Percentiles rank a stretch among this genome's conserved stretches.
These are phyloP conservation scores for Boletus patriciae DNA, from an alignment of 768 basidiomycete species.

Conservation along the genomic window DNA sequence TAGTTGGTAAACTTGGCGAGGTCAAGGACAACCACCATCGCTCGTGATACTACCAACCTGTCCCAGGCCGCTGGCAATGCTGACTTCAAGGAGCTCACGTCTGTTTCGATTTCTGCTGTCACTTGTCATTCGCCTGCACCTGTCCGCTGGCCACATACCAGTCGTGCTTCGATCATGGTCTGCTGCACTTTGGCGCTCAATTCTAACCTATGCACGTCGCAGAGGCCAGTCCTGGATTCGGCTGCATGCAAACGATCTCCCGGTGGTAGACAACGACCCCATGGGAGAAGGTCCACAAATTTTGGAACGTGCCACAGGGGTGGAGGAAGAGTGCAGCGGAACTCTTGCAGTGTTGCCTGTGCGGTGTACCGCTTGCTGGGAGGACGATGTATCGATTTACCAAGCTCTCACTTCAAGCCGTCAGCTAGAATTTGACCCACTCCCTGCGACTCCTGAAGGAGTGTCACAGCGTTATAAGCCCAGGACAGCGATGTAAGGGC, in stretches of 20 bases:
- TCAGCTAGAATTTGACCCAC: background rate
- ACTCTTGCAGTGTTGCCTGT: constrained; percentile 12
- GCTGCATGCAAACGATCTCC: background rate
- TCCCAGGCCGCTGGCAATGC: background rate
- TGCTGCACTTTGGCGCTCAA: constrained; percentile 3
- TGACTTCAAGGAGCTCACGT: background rate
- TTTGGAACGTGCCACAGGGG: background rate
- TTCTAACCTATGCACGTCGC: background rate
- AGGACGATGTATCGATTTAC: background rate
- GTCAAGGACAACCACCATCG: no score
- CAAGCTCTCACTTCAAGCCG: background rate
- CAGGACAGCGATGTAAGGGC: constrained; percentile 2
- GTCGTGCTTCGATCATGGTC: background rate
- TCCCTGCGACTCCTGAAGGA: constrained; percentile 8
- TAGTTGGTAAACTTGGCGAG: no score
- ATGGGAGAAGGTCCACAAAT: background rate
- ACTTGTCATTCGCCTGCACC: constrained; percentile 2
- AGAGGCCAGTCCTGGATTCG: background rate
- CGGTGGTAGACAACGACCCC: background rate
- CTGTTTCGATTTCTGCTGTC: constrained; percentile 3
- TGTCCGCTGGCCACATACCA: background rate
- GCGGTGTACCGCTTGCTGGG: background rate
- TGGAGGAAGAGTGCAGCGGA: background rate
- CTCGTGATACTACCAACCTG: no score
- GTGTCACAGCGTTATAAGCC: constrained; percentile 12